Evolutionary conservation across 257 asterid species (phyloP).

Genomic region (Rhazya stricta): DNA sequence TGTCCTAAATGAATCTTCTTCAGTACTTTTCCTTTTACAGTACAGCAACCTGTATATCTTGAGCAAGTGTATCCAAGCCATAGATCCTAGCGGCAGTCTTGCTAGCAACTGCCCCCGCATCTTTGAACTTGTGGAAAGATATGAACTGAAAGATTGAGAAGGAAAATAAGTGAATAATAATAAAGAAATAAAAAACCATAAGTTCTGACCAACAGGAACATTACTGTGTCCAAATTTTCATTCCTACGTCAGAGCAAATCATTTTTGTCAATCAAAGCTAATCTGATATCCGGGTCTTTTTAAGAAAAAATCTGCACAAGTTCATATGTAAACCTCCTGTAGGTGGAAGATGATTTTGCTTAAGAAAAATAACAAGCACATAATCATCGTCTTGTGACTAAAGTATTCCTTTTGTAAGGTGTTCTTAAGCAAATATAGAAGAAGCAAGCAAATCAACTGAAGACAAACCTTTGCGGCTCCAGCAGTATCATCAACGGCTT

Average conservation of each 20-base stretch:
- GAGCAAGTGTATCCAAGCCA: conserved; percentile 77
- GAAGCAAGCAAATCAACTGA: background rate
- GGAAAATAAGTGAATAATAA: conserved; percentile 12
- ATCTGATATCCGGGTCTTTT: background rate
- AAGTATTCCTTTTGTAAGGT: background rate
- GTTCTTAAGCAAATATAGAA: conserved; percentile 1
- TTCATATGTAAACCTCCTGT: background rate
- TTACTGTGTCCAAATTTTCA: background rate
- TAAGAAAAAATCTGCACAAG: background rate
- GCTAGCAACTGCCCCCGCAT: conserved; percentile 99
- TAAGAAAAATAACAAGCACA: background rate
- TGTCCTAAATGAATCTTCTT: background rate
- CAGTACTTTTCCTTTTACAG: background rate
- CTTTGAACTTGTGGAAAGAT: conserved; percentile 68
- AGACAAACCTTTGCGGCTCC: conserved; percentile 90
- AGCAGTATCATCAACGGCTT: conserved; percentile 99
- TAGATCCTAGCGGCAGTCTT: conserved; percentile 70
- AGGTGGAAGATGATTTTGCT: background rate
- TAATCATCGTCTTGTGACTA: background rate
- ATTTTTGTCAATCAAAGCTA: background rate
- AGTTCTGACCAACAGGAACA: background rate
- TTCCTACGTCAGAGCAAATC: background rate
- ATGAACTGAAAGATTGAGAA: conserved; percentile 45
- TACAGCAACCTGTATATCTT: conserved; percentile 80
- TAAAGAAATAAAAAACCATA: background rate